A percentile compares a stretch with the other conserved stretches of the same genome.
phyloP scores from a whole-genome alignment of 192 early-diverging fungal genomes.

The Umbelopsis vinacea region DNA sequence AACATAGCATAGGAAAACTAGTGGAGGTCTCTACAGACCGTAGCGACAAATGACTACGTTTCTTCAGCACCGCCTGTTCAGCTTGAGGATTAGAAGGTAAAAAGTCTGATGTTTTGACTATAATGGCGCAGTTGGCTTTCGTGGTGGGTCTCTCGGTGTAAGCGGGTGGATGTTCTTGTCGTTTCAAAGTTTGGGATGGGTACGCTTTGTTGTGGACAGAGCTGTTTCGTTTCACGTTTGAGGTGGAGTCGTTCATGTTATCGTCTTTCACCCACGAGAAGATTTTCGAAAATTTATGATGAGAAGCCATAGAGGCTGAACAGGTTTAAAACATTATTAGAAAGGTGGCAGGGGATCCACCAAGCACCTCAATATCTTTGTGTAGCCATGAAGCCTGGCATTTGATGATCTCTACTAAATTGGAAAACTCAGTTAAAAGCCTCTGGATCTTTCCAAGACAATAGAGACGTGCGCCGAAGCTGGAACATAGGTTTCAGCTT shows the following conservation, averaged over 20 bases:
- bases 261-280: constrained; percentile 3
- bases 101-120: background rate
- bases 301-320: constrained; percentile 3
- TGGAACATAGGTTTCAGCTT: background rate
- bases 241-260: background rate
- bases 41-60: background rate
- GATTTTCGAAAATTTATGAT: background rate
- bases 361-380: too few species aligned
- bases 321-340: background rate
- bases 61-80: background rate
- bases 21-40: background rate
- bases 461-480: background rate
- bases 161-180: background rate
- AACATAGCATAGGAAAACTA: background rate
- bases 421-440: too few species aligned
- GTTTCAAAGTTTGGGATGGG: background rate
- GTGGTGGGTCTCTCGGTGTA: background rate
- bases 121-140: background rate
- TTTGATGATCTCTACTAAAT: too few species aligned
- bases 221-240: constrained; percentile 8
- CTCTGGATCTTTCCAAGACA: too few species aligned
- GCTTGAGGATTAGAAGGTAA: background rate
- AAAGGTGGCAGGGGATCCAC: background rate
- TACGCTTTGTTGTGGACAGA: background rate
- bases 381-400: too few species aligned